Base-by-base conservation (phyloP, 106 monocot genomes). In the Acorus gramineus region DNA sequence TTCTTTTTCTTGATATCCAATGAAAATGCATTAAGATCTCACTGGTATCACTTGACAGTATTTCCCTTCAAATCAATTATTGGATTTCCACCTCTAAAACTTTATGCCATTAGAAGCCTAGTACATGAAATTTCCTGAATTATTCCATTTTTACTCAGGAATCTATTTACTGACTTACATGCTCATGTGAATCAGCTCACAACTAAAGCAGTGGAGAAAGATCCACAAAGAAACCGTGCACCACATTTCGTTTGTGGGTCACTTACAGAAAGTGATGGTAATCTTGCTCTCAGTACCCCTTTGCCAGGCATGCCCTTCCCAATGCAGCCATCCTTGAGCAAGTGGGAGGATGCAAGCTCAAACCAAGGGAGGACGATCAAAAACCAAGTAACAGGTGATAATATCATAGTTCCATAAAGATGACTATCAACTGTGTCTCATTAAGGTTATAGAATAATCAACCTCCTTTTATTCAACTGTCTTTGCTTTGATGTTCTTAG, bases 231-330 rank as follows among this genome's bases (percentile, higher is more conserved):
- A 9, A 53, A 90, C 59, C 81, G 77, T 44, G 49, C 55, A 52
- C 86, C 89, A 4, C 83, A 84, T 74, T 82, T 84, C 46, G 69
- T 89, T 14, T 94, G 89, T 72, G 83, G 85, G 52, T 74, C 78
- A 52, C 55, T 89, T 4, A 51, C 46, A 42, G 68, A 73, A 10
- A 68, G 67, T 49, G 75, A 55, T 4, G 45, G 56, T 44, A 53
- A 44, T 56, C 68, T 86, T 50, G 75, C 28, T 46, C 72, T 94
- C 52, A 77, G 66, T 49, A 77, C 62, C 12, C 70, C 69, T 65
- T 42, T 75, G 50, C 47, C 59, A 46, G 47, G 55, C 50, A 53
- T 42, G 60, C 67, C 80, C 60, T 49, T 81, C 12, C 47, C 57
- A 7, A 12, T 59, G 47, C 76, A 73, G 58, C 66, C 72, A 47